phyloP scores from a whole-genome alignment of 306 rosid species.

The Gastrolobium villosum region DNA sequence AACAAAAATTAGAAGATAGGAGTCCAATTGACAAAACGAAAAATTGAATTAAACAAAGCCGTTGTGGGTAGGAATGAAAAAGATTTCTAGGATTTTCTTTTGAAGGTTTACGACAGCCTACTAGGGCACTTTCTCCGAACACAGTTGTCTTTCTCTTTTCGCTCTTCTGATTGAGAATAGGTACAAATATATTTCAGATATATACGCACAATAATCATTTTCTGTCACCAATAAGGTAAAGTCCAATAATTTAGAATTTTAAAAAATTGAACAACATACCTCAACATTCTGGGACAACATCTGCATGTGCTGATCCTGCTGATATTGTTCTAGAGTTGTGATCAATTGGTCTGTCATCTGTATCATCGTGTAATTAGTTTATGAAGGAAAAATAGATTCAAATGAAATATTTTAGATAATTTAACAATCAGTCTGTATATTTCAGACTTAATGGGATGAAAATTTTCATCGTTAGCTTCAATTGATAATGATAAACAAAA shows the following conservation, averaged over 20 bases:
- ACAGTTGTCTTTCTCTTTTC: slow-evolving; percentile 49
- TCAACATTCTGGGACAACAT: slow-evolving; percentile 48
- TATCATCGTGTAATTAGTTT: slow-evolving; percentile 37
- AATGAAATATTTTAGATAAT: slow-evolving; percentile 4
- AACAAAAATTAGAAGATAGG: slow-evolving; percentile 39
- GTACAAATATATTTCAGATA: slow-evolving; percentile 21
- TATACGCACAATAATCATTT: slow-evolving; percentile 2
- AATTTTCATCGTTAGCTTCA: slow-evolving; percentile 18
- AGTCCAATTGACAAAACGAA: slow-evolving; percentile 33
- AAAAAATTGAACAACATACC: slow-evolving; percentile 41
- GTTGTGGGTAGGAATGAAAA: slow-evolving; percentile 26
- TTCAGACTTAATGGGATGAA: background rate
- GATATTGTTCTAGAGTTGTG: slow-evolving; percentile 42
- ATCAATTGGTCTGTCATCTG: slow-evolving; percentile 40
- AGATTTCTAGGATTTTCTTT: slow-evolving; percentile 5
- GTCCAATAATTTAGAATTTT: slow-evolving; percentile 27
- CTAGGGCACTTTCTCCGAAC: slow-evolving; percentile 44
- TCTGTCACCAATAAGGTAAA: slow-evolving; percentile 28
- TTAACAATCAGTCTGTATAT: slow-evolving; percentile 1
- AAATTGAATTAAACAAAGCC: slow-evolving; percentile 33
- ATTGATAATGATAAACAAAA: slow-evolving; percentile 26
- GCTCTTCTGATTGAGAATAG: slow-evolving; percentile 44
- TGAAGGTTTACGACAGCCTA: slow-evolving; percentile 47
- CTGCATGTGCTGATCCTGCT: slow-evolving; percentile 47
- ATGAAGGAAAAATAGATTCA: slow-evolving; percentile 15